Evolutionary conservation across 2,329 filamentous ascomycete species (phyloP).

Genomic region (Blastomyces parvus): DNA sequence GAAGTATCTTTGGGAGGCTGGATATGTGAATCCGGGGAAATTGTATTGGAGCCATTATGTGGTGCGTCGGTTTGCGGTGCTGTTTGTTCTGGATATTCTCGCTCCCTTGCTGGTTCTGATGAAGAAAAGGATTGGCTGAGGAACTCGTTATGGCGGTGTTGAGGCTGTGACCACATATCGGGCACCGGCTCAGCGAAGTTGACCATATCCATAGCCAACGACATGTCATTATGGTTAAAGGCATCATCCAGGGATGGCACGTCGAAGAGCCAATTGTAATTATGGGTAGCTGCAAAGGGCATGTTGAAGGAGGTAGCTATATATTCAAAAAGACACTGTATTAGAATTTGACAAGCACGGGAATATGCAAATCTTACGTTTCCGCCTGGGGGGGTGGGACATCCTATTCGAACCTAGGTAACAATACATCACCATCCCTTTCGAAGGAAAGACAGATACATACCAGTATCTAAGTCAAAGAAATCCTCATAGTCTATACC

Average conservation of each 20-base stretch:
- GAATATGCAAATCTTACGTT: neutral
- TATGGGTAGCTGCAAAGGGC: constrained; percentile 53
- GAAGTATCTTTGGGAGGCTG: neutral
- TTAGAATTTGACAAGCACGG: neutral
- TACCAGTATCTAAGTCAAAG: constrained; percentile 50
- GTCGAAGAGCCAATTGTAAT: constrained; percentile 56
- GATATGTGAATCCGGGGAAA: neutral
- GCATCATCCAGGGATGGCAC: constrained; percentile 30
- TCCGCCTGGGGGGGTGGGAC: neutral
- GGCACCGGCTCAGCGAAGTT: constrained; percentile 18
- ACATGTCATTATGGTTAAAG: constrained; percentile 22
- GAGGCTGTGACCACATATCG: constrained; percentile 12
- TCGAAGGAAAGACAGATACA: constrained; percentile 6
- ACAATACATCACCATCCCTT: neutral
- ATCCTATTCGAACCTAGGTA: neutral
- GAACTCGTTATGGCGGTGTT: constrained; percentile 3
- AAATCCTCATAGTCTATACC: constrained; percentile 41
- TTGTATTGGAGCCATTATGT: neutral
- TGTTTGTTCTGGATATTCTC: neutral
- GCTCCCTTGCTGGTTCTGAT: neutral
- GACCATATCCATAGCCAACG: constrained; percentile 20
- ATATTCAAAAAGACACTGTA: neutral
- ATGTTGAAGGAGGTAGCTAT: constrained; percentile 54
- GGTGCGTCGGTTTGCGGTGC: no score
- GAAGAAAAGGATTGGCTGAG: neutral